Percentiles rank a stretch among this genome's conserved stretches.
Conservation (phyloP, 2,329 filamentous ascomycete genomes). For the Colletotrichum spinosum region DNA sequence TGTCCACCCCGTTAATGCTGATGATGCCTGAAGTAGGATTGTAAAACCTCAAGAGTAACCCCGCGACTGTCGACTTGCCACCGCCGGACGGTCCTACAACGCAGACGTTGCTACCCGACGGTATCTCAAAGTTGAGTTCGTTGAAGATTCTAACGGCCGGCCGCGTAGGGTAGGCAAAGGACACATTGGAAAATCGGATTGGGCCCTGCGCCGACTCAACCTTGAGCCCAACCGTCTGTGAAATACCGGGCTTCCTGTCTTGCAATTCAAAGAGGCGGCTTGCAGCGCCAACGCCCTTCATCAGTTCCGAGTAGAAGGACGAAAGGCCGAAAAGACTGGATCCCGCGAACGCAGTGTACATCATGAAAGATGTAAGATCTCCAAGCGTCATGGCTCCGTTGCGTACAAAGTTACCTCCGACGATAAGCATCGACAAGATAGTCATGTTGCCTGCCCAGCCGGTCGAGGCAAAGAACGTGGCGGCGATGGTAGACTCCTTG, state of each 20-base stretch:
- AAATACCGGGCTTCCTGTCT: conserved; percentile 87
- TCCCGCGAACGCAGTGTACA: conserved; percentile 91
- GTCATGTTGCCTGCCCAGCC: conserved; percentile 97
- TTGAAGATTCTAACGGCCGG: conserved; percentile 94
- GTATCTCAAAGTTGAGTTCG: conserved; percentile 88
- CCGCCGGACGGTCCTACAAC: conserved; percentile 97
- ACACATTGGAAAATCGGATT: conserved; percentile 88
- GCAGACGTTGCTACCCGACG: conserved; percentile 92
- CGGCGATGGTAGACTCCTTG: conserved; percentile 87
- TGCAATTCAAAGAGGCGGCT: conserved; percentile 95
- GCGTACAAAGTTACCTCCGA: conserved; percentile 91
- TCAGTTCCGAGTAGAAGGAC: conserved; percentile 96
- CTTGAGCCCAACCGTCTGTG: conserved; percentile 83
- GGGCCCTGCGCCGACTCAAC: conserved; percentile 88
- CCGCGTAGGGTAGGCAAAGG: conserved; percentile 92
- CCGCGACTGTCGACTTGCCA: conserved; percentile 95
- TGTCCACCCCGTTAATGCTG: conserved; percentile 85
- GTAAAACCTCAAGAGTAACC: conserved; percentile 93
- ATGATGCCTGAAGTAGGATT: conserved; percentile 82
- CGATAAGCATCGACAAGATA: conserved; percentile 88
- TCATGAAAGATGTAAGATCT: conserved; percentile 95
- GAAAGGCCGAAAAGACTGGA: conserved; percentile 94
- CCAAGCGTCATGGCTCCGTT: conserved; percentile 88
- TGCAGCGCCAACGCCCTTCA: conserved; percentile 99
- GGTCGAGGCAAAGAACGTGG: conserved; percentile 88